Conservation (phyloP, 306 rosid genomes). For the Corylus avellana region DNA sequence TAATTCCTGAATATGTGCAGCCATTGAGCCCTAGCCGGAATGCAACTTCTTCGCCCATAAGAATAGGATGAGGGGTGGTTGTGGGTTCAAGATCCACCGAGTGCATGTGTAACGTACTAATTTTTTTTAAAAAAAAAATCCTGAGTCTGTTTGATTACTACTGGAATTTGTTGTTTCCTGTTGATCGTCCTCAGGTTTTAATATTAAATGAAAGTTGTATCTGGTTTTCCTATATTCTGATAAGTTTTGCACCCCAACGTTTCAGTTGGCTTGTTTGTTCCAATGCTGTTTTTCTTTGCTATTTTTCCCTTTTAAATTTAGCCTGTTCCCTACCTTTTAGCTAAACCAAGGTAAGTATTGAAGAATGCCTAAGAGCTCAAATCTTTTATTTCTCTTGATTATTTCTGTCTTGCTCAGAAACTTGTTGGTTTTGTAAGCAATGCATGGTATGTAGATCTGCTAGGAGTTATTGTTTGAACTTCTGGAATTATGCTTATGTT, state of each 20-base stretch:
- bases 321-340: background rate
- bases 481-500: background rate
- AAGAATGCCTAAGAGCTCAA: background rate
- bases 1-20: background rate
- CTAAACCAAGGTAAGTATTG: background rate
- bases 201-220: background rate
- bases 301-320: background rate
- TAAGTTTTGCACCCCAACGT: background rate
- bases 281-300: background rate
- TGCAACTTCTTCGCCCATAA: background rate
- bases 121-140: background rate
- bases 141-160: background rate
- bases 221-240: background rate
- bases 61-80: background rate
- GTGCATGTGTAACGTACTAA: background rate
- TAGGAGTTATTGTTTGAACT: slow-evolving; percentile 2
- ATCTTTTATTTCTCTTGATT: background rate
- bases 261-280: background rate
- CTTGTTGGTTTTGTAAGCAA: background rate
- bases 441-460: background rate
- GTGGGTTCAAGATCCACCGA: background rate
- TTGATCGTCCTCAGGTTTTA: background rate
- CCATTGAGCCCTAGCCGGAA: background rate
- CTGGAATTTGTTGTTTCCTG: background rate
- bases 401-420: background rate